phyloP scores from a whole-genome alignment of 768 basidiomycete genomes.

The Tulasnella sp. region DNA sequence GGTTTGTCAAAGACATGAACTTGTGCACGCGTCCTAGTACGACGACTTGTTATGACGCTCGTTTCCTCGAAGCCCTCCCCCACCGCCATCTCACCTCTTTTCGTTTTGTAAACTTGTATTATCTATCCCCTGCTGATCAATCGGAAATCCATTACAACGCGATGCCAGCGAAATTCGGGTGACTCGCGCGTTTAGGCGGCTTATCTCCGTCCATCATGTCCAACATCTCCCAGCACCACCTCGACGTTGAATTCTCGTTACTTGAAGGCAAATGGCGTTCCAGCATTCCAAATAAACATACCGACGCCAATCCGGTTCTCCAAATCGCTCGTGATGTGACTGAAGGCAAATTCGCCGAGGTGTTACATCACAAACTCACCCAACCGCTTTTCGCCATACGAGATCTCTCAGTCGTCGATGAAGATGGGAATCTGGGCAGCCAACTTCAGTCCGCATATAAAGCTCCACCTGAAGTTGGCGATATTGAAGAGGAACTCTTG shows the following conservation, averaged over 20 bases:
- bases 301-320: background rate
- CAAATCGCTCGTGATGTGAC: constrained; percentile 25
- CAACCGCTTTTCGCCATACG: constrained; percentile 27
- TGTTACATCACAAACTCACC: constrained; percentile 31
- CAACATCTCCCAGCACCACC: background rate
- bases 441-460: background rate
- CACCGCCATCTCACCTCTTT: too few relatives aligned
- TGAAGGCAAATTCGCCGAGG: constrained; percentile 28
- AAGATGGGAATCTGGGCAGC: background rate
- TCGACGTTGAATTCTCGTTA: constrained; percentile 12
- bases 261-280: constrained; percentile 15
- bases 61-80: too few relatives aligned
- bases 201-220: constrained; percentile 5
- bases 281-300: background rate
- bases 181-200: too few relatives aligned
- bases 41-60: too few relatives aligned
- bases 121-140: too few relatives aligned
- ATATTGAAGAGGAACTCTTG: constrained; percentile 38
- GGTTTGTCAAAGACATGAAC: background rate
- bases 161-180: too few relatives aligned
- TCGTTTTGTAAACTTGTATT: too few relatives aligned
- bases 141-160: too few relatives aligned
- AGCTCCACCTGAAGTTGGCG: background rate
- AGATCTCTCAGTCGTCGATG: background rate
- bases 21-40: too few relatives aligned